These are phyloP conservation scores for Priceomyces castillae DNA, from an alignment of 805 yeast genomes.

Conservation along the genomic window DNA sequence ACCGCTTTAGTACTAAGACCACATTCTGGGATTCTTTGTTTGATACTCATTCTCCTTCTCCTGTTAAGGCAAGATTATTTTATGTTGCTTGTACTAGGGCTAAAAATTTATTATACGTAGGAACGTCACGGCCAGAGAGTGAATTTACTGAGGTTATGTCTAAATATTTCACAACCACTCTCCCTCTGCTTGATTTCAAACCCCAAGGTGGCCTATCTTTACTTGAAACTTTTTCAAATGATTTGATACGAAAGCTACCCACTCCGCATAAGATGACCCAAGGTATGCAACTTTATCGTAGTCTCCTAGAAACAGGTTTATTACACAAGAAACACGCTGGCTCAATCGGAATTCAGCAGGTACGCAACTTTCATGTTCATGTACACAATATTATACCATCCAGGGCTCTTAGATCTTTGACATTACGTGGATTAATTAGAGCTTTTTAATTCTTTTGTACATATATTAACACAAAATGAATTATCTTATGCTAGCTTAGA, in stretches of 20 bases:
- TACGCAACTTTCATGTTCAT: background rate
- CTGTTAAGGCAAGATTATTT: slow-evolving; percentile 40
- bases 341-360: background rate
- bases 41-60: slow-evolving; percentile 10
- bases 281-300: slow-evolving; percentile 6
- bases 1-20: slow-evolving; percentile 4
- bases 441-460: background rate
- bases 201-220: slow-evolving; percentile 3
- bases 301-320: slow-evolving; percentile 1
- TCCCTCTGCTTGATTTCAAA: slow-evolving; percentile 11
- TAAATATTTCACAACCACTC: slow-evolving; percentile 11
- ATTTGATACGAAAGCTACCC: slow-evolving; percentile 12
- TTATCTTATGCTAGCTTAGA: slow-evolving; percentile 25
- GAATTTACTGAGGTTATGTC: slow-evolving; percentile 6
- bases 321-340: slow-evolving; percentile 1
- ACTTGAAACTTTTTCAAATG: slow-evolving; percentile 9
- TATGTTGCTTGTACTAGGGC: slow-evolving; percentile 74
- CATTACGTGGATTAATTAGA: background rate
- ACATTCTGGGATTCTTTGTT: slow-evolving; percentile 15
- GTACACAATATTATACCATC: no score
- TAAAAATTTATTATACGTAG: slow-evolving; percentile 40
- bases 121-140: slow-evolving; percentile 11
- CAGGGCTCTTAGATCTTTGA: background rate
- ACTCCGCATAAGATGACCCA: slow-evolving; percentile 2
- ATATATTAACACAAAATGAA: background rate